Conservation (phyloP, 192 early-diverging fungal genomes). For the Coemansia sp. region DNA sequence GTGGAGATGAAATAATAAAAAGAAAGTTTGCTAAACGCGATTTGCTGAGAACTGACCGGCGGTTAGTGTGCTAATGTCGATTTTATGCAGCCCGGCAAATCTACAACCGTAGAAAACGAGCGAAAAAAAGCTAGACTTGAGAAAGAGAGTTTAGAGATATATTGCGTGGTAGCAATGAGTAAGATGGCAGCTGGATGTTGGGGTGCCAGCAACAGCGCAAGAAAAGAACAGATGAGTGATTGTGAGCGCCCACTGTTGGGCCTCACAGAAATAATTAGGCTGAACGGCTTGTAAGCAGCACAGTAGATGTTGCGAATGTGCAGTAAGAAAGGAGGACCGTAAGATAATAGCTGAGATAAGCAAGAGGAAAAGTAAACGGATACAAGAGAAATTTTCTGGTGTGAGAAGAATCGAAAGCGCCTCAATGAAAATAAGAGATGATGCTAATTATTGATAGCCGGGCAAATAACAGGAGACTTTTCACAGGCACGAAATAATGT, state of each 20-base stretch:
- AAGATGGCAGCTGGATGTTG: not conserved
- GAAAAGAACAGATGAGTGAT: conserved; percentile 6
- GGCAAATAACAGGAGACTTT: not conserved
- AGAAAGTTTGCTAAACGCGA: not conserved
- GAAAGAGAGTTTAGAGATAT: not conserved
- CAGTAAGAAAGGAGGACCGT: conserved; percentile 1
- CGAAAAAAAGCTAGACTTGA: not conserved
- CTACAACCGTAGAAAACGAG: not conserved
- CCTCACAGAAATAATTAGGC: not conserved
- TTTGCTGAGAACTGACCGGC: not conserved
- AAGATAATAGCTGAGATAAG: conserved; percentile 12
- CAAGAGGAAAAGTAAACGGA: conserved; percentile 6
- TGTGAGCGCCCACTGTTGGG: not conserved
- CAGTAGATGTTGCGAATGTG: conserved; percentile 16
- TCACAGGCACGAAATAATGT: conserved; percentile 2
- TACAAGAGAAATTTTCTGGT: conserved; percentile 11
- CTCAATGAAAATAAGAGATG: conserved; percentile 18
- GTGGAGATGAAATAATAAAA: conserved; percentile 2
- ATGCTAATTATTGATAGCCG: conserved; percentile 10
- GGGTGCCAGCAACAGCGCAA: not conserved
- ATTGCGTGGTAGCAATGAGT: not conserved
- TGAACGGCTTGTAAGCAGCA: not conserved
- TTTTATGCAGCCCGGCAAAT: not conserved
- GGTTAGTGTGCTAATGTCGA: not conserved
- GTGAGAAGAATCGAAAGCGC: conserved; percentile 18